Evolutionary conservation across 2,329 filamentous ascomycete genomes (phyloP).

Genomic region (Beauveria bassiana): DNA sequence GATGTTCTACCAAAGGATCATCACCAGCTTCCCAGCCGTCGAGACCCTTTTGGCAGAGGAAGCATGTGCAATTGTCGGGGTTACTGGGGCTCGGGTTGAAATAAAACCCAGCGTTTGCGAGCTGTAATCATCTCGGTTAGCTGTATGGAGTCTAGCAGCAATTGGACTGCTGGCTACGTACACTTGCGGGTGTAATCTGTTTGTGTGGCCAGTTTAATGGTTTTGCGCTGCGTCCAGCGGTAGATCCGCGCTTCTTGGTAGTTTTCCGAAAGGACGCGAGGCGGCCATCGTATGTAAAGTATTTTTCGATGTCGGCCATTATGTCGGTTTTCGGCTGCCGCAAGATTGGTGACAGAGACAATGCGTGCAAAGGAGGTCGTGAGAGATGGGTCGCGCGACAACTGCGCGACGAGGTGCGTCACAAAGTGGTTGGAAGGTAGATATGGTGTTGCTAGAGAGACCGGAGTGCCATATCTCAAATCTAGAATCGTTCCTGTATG

Average conservation of each 20-base stretch:
- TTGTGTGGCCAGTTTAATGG: conserved; percentile 69
- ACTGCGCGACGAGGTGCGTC: neutral
- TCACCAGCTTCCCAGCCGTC: conserved; percentile 91
- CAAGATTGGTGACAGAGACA: neutral
- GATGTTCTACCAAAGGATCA: conserved; percentile 74
- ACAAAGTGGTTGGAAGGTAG: neutral
- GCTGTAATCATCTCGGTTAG: conserved; percentile 41
- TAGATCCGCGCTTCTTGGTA: conserved; percentile 63
- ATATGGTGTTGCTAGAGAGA: neutral
- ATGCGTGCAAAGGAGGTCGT: neutral
- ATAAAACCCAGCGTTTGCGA: conserved; percentile 87
- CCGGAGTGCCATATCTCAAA: conserved; percentile 7
- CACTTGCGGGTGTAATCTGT: conserved; percentile 25
- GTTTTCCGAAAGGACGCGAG: conserved; percentile 69
- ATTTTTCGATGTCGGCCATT: conserved; percentile 37
- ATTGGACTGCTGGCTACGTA: conserved; percentile 15
- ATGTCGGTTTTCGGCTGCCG: conserved; percentile 6
- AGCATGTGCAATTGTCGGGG: conserved; percentile 85
- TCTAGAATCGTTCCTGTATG: neutral
- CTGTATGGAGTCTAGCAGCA: neutral
- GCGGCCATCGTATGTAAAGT: conserved; percentile 64
- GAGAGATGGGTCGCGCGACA: neutral
- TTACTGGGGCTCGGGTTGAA: conserved; percentile 68
- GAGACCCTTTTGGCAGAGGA: conserved; percentile 73
- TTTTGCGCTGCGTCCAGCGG: conserved; percentile 41